Evolutionary conservation across 179 eudicot species (phyloP).

Genomic region (Carnegiea gigantea): DNA sequence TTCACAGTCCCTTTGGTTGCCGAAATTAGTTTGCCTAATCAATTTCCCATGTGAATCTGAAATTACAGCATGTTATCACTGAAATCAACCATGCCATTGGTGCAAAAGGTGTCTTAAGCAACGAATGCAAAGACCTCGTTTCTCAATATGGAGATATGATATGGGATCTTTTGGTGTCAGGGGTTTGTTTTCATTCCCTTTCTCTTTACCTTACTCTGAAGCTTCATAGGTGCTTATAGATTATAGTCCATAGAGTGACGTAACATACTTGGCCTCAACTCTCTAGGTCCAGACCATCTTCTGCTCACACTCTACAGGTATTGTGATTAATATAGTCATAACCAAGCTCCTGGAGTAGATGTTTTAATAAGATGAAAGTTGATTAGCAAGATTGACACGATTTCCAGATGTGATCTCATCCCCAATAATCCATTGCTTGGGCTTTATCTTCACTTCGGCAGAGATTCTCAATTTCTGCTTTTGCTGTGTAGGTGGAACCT

Average conservation of each 20-base stretch:
- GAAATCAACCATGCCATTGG: conserved; percentile 96
- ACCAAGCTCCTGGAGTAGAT: no score
- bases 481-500: conserved; percentile 57
- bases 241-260: background rate
- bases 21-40: background rate
- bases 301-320: no score
- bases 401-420: background rate
- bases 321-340: no score
- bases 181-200: conserved; percentile 46
- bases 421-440: background rate
- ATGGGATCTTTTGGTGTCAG: conserved; percentile 76
- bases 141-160: conserved; percentile 74
- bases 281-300: background rate
- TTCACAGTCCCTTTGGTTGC: background rate
- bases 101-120: conserved; percentile 70
- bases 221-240: background rate
- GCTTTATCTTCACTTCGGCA: background rate
- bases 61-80: conserved; percentile 63
- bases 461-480: background rate
- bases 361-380: no score
- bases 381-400: background rate
- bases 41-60: background rate
- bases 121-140: conserved; percentile 69
- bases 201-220: background rate
- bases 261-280: background rate